phyloP scores from a whole-genome alignment of 2,329 filamentous ascomycete genomes.

The Hypoxylon sp. region DNA sequence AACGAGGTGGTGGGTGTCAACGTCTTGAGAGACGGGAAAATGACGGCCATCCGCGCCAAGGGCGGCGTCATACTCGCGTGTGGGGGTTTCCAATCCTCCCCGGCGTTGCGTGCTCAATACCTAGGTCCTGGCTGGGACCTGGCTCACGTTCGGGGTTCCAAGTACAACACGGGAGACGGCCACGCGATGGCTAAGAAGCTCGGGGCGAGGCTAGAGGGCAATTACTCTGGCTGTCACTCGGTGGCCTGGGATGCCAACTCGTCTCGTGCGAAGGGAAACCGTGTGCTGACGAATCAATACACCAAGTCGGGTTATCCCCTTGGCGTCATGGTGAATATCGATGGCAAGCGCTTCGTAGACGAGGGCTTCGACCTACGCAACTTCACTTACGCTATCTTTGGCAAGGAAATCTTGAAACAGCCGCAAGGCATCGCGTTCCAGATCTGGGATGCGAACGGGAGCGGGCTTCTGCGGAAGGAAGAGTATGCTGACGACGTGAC shows the following conservation, averaged over 20 bases:
- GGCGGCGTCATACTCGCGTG: constrained; percentile 64
- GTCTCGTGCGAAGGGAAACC: constrained; percentile 65
- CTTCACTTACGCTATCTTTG: constrained; percentile 76
- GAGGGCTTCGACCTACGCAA: constrained; percentile 75
- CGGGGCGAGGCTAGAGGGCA: constrained; percentile 64
- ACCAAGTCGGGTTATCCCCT: constrained; percentile 78
- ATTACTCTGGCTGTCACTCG: constrained; percentile 75
- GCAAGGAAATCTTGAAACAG: constrained; percentile 70
- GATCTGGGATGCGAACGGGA: constrained; percentile 69
- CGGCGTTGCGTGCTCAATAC: constrained; percentile 65
- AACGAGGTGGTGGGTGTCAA: constrained; percentile 40
- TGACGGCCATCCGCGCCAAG: constrained; percentile 47
- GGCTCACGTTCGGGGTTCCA: constrained; percentile 72
- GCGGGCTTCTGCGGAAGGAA: constrained; percentile 67
- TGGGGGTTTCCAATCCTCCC: constrained; percentile 74
- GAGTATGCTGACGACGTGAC: constrained; percentile 73
- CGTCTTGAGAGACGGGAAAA: constrained; percentile 30
- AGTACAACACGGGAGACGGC: constrained; percentile 72
- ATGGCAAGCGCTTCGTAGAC: constrained; percentile 73
- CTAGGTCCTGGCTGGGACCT: constrained; percentile 72
- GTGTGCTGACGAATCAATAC: constrained; percentile 72
- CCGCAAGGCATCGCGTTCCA: constrained; percentile 71
- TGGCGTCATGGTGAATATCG: constrained; percentile 72
- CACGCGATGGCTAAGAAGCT: constrained; percentile 66
- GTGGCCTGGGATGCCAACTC: constrained; percentile 75